phyloP scores from a whole-genome alignment of 2,329 filamentous ascomycete genomes.

The Penicillium griseofulvum region DNA sequence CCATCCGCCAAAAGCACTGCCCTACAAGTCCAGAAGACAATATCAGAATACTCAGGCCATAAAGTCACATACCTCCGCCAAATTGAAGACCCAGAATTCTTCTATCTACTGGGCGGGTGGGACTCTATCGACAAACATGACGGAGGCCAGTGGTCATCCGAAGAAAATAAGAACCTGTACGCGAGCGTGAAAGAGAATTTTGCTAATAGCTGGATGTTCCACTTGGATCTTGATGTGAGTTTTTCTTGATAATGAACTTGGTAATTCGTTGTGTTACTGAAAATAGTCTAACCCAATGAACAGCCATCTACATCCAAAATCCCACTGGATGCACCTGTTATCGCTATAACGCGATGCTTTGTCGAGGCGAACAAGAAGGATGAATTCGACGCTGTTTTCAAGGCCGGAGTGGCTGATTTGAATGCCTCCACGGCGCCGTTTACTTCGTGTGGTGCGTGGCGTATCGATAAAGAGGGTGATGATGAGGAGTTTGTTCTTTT shows the following conservation, averaged over 20 bases:
- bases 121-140: constrained; percentile 43
- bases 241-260: too few species aligned
- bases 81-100: constrained; percentile 42
- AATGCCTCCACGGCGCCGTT: constrained; percentile 29
- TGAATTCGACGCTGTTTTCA: constrained; percentile 30
- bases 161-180: constrained; percentile 43
- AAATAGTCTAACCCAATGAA: neutral
- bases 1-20: constrained; percentile 31
- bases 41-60: constrained; percentile 38
- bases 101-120: constrained; percentile 51
- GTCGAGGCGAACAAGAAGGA: constrained; percentile 21
- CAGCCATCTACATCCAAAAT: constrained; percentile 15
- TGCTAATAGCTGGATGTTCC: constrained; percentile 45
- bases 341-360: constrained; percentile 38
- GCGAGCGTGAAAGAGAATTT: constrained; percentile 36
- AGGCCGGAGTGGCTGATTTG: constrained; percentile 25
- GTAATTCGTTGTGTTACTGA: neutral
- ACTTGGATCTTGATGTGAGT: constrained; percentile 41
- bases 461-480: constrained; percentile 36
- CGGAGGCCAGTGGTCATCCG: constrained; percentile 37
- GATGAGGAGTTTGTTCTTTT: constrained; percentile 47
- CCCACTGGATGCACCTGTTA: constrained; percentile 29
- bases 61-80: constrained; percentile 44
- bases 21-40: constrained; percentile 34
- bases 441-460: constrained; percentile 38